Percentiles rank a stretch among this genome's conserved stretches.
These are phyloP conservation scores for Tinospora cordifolia DNA, from an alignment of 164 flowering plant genomes.

Conservation along the genomic window DNA sequence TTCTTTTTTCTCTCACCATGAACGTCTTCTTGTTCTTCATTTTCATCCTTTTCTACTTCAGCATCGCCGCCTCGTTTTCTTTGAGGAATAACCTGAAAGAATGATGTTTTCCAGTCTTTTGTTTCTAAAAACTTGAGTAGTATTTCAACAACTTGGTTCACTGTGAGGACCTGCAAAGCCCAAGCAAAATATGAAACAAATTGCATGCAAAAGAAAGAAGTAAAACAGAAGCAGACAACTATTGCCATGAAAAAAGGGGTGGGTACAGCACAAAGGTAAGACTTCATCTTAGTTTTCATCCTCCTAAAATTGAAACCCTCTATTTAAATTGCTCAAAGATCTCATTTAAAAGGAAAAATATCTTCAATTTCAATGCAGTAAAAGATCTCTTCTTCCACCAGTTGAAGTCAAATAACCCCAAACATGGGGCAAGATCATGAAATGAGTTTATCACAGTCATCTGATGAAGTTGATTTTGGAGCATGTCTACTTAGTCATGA, in stretches of 20 bases:
- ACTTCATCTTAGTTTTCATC: too few relatives aligned
- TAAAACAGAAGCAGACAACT: not conserved
- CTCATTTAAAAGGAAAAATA: too few relatives aligned
- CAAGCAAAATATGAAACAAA: not conserved
- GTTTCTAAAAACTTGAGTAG: constrained; percentile 76
- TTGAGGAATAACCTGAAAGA: constrained; percentile 83
- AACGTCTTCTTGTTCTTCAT: constrained; percentile 12
- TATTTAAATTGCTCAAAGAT: too few relatives aligned
- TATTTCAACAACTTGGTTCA: constrained; percentile 92
- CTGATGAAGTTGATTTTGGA: not conserved
- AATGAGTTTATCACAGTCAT: not conserved
- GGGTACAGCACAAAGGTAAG: too few relatives aligned
- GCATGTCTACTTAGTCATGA: too few relatives aligned
- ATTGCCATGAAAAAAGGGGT: too few relatives aligned
- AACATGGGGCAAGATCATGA: not conserved
- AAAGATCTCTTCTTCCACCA: too few relatives aligned
- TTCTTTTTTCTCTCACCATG: constrained; percentile 24
- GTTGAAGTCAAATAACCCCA: not conserved
- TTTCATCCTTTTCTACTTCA: constrained; percentile 21
- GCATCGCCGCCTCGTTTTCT: constrained; percentile 68
- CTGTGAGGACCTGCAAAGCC: constrained; percentile 73
- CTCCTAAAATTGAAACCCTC: too few relatives aligned
- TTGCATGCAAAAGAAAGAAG: not conserved
- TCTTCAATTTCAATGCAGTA: too few relatives aligned
- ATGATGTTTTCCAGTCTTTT: constrained; percentile 85